Conservation (phyloP, 495 filamentous ascomycete species). For the Evernia prunastri region DNA sequence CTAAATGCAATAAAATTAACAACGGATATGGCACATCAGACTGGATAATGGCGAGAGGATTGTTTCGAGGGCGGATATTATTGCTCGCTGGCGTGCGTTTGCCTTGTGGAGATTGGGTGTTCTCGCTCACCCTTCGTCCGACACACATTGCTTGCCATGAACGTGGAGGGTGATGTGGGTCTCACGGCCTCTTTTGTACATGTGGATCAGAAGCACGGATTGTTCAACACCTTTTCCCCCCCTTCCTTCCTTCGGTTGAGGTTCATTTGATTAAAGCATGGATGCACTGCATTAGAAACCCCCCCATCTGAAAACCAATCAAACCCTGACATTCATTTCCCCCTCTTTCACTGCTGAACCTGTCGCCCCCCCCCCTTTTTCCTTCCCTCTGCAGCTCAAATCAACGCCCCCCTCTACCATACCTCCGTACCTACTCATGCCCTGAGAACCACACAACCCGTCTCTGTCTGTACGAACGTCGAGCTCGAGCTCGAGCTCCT, state of each 20-base stretch:
- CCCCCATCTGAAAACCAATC: not conserved
- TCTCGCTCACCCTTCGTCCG: not conserved
- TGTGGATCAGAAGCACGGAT: not conserved
- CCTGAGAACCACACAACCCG: no score
- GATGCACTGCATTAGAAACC: not conserved
- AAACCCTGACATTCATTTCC: not conserved
- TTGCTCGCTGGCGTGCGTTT: not conserved
- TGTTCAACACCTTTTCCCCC: not conserved
- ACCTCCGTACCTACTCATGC: no score
- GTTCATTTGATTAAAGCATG: not conserved
- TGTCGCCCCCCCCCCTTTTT: no score
- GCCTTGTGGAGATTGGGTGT: not conserved
- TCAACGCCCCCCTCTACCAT: no score
- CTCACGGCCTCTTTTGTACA: conserved; percentile 4
- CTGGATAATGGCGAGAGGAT: not conserved
- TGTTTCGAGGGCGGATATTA: not conserved
- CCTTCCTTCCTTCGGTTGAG: not conserved
- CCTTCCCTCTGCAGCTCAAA: no score
- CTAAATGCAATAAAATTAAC: not conserved
- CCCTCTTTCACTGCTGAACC: not conserved
- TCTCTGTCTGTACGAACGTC: no score
- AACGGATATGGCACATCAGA: not conserved
- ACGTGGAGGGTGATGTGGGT: not conserved
- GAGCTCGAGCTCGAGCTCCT: no score
- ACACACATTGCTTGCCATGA: conserved; percentile 3